Base-by-base conservation (phyloP, 129 eudicot genomes). In the Flaveria trinervia region DNA sequence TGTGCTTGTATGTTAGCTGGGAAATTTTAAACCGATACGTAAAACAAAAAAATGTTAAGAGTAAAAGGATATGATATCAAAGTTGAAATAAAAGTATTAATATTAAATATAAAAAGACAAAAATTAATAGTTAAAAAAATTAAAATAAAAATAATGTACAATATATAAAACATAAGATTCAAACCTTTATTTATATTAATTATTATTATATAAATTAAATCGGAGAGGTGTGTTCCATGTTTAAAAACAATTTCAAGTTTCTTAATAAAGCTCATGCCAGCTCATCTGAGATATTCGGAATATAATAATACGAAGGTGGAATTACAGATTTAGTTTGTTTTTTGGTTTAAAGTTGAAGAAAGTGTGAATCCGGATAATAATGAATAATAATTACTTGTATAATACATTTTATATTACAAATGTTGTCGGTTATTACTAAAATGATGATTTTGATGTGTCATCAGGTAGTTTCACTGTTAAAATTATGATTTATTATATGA, bases 211-310 rank as follows among this genome's bases (percentile, higher is more conserved):
- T 23, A 23, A 23, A 36, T 36, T 5, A 3, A 36, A 5, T 36
- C 5, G 0, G 7, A 36, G 41, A 36, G 41, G 41, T 33, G 39
- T 33, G 39, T 43, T 65, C 73, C 55, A 76, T 71, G 45, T 36
- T 30, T 51, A 49, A 3, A 49, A 49, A 49, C 14, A 15, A 14
- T 49, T 49, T 12, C 2, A 18, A 26, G 41, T 30, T 60, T 56
- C 74, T 74, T 81, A 71, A 33, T 83, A 45, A 65, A 59, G 68
- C 46, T 82, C 36, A 44, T 85, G 90, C 70, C 90, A 76, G 87
- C 76, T 89, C 92, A 87, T 87, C 76, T 74, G 77, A 84, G 87
- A 89, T 82, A 67, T 73, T 65, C 51, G 69, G 16, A 76, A 79
- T 66, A 75, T 75, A 75, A 59, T 69, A 81, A 5, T 36, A 30